phyloP scores from a whole-genome alignment of 768 basidiomycete genomes.

The Lentinula detonsa region DNA sequence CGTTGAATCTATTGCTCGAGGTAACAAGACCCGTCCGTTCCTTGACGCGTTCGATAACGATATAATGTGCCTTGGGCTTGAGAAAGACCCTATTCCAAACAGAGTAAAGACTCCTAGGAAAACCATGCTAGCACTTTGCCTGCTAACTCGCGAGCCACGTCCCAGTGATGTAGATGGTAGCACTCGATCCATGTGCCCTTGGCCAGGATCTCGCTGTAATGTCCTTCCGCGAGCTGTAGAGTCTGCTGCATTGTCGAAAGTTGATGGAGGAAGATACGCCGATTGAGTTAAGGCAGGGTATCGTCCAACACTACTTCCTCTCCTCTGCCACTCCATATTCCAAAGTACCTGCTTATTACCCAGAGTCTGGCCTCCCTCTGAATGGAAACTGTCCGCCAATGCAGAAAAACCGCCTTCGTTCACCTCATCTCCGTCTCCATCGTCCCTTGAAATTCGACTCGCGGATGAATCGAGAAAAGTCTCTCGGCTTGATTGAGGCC shows the following conservation, averaged over 20 bases:
- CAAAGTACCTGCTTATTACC: slow-evolving; percentile 57
- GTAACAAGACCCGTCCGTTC: slow-evolving; percentile 43
- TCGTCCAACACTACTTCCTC: slow-evolving; percentile 40
- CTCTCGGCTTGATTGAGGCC: slow-evolving; percentile 24
- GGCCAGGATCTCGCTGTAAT: slow-evolving; percentile 30
- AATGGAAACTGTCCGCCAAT: slow-evolving; percentile 72
- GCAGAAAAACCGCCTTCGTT: slow-evolving; percentile 49
- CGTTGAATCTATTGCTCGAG: background rate
- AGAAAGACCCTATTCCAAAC: slow-evolving; percentile 57
- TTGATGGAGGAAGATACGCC: slow-evolving; percentile 25
- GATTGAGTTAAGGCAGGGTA: slow-evolving; percentile 22
- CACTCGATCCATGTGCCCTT: slow-evolving; percentile 15
- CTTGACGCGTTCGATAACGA: background rate
- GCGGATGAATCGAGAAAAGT: slow-evolving; percentile 15
- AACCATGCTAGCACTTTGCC: slow-evolving; percentile 71
- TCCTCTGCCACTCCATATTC: slow-evolving; percentile 50
- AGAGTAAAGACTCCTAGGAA: slow-evolving; percentile 76
- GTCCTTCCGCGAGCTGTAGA: slow-evolving; percentile 38
- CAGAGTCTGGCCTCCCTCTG: slow-evolving; percentile 49
- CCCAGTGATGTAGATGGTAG: slow-evolving; percentile 18
- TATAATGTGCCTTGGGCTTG: slow-evolving; percentile 20
- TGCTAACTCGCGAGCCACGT: slow-evolving; percentile 58
- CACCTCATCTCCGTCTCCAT: slow-evolving; percentile 37
- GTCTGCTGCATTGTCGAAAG: slow-evolving; percentile 19
- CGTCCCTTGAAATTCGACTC: slow-evolving; percentile 12